Base-by-base conservation (phyloP, 805 yeast genomes). In the Priceomyces castillae region DNA sequence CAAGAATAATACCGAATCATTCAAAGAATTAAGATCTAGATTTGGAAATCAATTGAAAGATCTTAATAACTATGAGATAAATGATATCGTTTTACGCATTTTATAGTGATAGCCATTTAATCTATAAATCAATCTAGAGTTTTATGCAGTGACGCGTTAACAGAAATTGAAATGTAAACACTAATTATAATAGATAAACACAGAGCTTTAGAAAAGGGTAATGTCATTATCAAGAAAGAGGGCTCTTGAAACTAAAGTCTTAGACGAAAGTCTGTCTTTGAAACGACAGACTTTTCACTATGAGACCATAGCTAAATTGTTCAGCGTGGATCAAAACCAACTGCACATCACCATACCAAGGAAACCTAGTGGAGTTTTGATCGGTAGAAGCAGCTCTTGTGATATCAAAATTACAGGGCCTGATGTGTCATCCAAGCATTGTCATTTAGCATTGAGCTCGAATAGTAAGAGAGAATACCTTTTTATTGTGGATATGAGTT, bases 391-490 rank as follows among this genome's bases (percentile, higher is more conserved):
- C 53, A 70, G 81, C 39, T 64, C 76, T 9, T 81, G 86, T 58
- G 86, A 82, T 48, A 59, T 82, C 11, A 62, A 67, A 3, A 59
- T 85, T 3, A 46, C 52, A n/a, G 82, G 80, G 7, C 61, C 67
- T 0, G 90, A 84, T 52, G 80, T 84, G 7, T 84, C 90, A 0
- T 79, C 87, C 0, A 66, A 69, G 23, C 92, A 85, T 56, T 81
- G 87, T 51, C 74, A 73, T 42, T 58, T 84, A 7, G 59, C 73
- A 2, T 60, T 76, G 4, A 64, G 78, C 6, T 46, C 41, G 55
- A 66, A 42, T 58, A 68, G 66, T 15, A 44, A 53, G 16, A 50
- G 48, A 47, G 77, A 57, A 47, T 64, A 44, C 49, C 71, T 53
- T 47, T 78, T 76, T 48, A 54, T 84, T 9, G 71, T 78, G 2